Evolutionary conservation across 2,329 filamentous ascomycete species (phyloP).

Genomic region (Tolypocladium pustulatum): DNA sequence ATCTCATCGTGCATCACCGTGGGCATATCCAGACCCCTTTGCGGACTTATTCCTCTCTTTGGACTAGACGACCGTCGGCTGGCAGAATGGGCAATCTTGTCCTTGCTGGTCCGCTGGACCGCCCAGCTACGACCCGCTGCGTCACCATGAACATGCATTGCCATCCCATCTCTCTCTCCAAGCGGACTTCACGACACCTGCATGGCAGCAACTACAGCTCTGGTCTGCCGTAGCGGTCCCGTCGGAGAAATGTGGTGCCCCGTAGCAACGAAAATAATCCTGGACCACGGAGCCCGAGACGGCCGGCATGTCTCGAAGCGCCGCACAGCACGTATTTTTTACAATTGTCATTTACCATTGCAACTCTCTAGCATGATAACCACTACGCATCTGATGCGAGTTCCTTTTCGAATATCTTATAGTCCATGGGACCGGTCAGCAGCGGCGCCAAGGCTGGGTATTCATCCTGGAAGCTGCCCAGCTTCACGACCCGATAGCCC

Average conservation of each 20-base stretch:
- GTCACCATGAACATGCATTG: background rate
- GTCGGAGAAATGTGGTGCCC: background rate
- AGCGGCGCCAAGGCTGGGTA: constrained; percentile 15
- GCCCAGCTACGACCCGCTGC: background rate
- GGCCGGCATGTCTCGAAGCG: background rate
- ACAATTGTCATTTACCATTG: too few species aligned
- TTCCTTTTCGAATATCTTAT: constrained; percentile 17
- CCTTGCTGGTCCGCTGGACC: background rate
- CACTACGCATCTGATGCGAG: background rate
- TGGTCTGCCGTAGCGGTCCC: background rate
- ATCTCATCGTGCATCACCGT: background rate
- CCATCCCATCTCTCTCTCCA: background rate
- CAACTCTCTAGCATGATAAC: background rate
- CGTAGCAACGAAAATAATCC: background rate
- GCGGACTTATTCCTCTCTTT: background rate
- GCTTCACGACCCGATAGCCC: constrained; percentile 15
- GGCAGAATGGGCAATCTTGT: background rate
- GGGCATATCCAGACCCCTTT: background rate
- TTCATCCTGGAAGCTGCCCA: constrained; percentile 15
- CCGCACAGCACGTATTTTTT: background rate
- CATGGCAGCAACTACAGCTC: background rate
- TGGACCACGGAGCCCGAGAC: background rate
- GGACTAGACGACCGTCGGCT: background rate
- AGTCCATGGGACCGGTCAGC: constrained; percentile 15
- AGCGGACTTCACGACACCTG: background rate